phyloP scores from a whole-genome alignment of 352 stramenopile species.

The Phytophthora ramorum region DNA sequence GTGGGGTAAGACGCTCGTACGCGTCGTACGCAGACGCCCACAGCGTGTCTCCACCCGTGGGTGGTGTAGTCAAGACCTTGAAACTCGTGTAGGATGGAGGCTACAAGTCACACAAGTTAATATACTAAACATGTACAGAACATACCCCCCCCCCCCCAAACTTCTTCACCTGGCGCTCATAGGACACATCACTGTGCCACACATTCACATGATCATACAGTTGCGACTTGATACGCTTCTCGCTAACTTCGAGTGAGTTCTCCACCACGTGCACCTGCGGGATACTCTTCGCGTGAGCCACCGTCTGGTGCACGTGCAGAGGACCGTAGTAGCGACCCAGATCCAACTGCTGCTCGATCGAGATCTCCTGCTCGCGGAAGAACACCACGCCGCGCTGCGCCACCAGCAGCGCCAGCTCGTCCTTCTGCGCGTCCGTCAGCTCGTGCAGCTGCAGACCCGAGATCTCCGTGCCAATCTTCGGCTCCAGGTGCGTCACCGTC shows the following conservation, averaged over 20 bases:
- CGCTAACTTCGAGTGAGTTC: slow-evolving; percentile 18
- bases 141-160: too few species aligned
- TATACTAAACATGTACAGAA: too few species aligned
- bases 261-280: slow-evolving; percentile 23
- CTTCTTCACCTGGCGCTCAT: slow-evolving; percentile 35
- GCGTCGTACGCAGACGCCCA: slow-evolving; percentile 56
- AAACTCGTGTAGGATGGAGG: slow-evolving; percentile 35
- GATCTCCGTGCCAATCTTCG: slow-evolving; percentile 29
- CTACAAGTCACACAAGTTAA: slow-evolving; percentile 14
- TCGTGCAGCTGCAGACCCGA: slow-evolving; percentile 31
- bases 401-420: slow-evolving; percentile 26
- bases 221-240: slow-evolving; percentile 23
- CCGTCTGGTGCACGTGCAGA: slow-evolving; percentile 26
- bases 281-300: slow-evolving; percentile 19
- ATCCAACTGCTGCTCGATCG: slow-evolving; percentile 23
- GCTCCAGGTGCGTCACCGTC: slow-evolving; percentile 27
- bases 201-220: slow-evolving; percentile 29
- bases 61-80: slow-evolving; percentile 39
- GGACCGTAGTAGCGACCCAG: slow-evolving; percentile 30
- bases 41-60: slow-evolving; percentile 49
- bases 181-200: slow-evolving; percentile 52
- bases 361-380: slow-evolving; percentile 27
- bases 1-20: slow-evolving; percentile 53
- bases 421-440: slow-evolving; percentile 25
- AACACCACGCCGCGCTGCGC: slow-evolving; percentile 28